A percentile compares a stretch with the other conserved stretches of the same genome.
Evolutionary conservation across 2,329 filamentous ascomycete genomes (phyloP).

Genomic region (Blastomyces gilchristii): DNA sequence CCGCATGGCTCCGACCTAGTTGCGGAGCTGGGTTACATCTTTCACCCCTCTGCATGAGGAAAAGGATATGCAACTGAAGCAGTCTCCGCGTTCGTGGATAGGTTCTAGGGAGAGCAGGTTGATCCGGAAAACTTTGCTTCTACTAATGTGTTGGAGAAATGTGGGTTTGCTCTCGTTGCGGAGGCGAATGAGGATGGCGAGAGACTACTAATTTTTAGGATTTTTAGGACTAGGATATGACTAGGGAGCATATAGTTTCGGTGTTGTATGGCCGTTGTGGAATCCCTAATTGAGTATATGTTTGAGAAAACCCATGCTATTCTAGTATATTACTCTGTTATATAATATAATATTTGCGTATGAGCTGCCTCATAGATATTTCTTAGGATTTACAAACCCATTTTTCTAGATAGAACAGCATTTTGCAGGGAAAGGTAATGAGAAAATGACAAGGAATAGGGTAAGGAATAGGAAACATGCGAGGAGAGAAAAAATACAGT

Average conservation of each 20-base stretch:
- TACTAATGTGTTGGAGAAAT: not conserved
- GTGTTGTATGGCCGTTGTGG: no score
- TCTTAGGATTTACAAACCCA: not conserved
- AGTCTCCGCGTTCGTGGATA: not conserved
- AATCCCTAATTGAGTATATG: not conserved
- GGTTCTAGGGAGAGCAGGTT: not conserved
- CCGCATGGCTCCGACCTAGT: not conserved
- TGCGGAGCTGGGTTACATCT: not conserved
- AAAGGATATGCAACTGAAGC: slow-evolving; percentile 1
- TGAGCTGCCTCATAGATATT: no score
- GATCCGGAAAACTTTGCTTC: not conserved
- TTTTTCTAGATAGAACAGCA: not conserved
- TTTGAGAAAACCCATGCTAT: not conserved
- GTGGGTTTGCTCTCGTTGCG: not conserved
- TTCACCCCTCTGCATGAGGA: not conserved
- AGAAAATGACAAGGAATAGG: not conserved
- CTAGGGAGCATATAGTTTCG: not conserved
- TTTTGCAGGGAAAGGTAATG: not conserved
- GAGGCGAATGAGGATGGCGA: not conserved
- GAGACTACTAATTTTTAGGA: not conserved
- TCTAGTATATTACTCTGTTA: not conserved
- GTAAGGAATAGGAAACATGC: not conserved
- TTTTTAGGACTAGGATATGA: not conserved
- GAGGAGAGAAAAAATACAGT: not conserved
- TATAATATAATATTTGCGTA: not conserved